Percentiles rank a stretch among this genome's conserved stretches.
These are phyloP conservation scores for Fraxinus paxiana DNA, from an alignment of 305 asterid species.

Conservation along the genomic window DNA sequence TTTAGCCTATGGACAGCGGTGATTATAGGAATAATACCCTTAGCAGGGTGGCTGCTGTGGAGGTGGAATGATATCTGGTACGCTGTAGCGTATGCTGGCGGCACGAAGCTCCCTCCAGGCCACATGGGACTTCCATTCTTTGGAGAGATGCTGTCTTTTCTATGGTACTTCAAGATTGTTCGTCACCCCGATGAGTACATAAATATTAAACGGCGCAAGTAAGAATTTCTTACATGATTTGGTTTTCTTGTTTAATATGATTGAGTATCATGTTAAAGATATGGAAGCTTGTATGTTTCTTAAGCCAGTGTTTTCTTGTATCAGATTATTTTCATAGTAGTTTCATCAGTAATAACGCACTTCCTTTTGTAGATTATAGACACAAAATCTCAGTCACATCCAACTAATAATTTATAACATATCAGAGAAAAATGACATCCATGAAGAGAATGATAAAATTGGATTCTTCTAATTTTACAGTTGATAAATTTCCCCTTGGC, in stretches of 20 bases:
- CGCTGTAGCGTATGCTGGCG: conserved; percentile 22
- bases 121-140: conserved; percentile 52
- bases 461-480: neutral
- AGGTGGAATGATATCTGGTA: conserved; percentile 50
- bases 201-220: conserved; percentile 42
- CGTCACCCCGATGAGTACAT: conserved; percentile 53
- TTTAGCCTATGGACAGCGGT: conserved; percentile 20
- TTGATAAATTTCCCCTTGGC: neutral
- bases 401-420: neutral
- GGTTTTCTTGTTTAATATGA: neutral
- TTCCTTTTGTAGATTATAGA: neutral
- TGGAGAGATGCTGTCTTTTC: conserved; percentile 43
- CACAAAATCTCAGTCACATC: neutral
- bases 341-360: neutral
- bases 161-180: conserved; percentile 48
- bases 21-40: conserved; percentile 22
- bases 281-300: neutral
- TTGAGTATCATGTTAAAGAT: neutral
- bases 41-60: conserved; percentile 33
- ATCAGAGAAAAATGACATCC: neutral
- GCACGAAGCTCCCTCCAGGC: conserved; percentile 48
- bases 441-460: neutral
- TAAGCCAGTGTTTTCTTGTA: neutral
- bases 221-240: neutral
- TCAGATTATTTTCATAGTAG: neutral